Percentiles rank a stretch among this genome's conserved stretches.
Evolutionary conservation across 768 basidiomycete genomes (phyloP).

Genomic region (Hypsizygus marmoreus): DNA sequence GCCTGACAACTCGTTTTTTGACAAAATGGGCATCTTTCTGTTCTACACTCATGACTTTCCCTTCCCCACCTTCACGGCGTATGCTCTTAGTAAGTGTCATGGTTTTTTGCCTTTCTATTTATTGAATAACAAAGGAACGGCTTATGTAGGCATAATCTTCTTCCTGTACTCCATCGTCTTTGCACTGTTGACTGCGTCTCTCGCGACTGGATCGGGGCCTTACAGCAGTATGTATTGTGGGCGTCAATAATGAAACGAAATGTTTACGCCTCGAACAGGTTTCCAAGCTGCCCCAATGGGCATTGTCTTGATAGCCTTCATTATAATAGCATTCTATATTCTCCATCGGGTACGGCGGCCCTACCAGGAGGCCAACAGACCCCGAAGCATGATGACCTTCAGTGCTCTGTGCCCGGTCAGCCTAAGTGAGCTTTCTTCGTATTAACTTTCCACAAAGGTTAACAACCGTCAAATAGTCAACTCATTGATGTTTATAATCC

Average conservation of each 20-base stretch:
- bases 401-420: conserved; percentile 6
- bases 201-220: conserved; percentile 10
- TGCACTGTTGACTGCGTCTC: conserved; percentile 12
- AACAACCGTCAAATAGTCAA: conserved; percentile 11
- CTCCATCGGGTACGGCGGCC: conserved; percentile 18
- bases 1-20: not conserved
- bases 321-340: conserved; percentile 15
- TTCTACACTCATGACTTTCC: conserved; percentile 12
- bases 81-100: conserved; percentile 9
- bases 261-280: conserved; percentile 2
- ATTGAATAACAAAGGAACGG: too few species aligned
- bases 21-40: conserved; percentile 6
- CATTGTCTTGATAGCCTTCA: conserved; percentile 17
- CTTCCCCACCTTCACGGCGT: conserved; percentile 12
- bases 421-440: conserved; percentile 10
- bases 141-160: conserved; percentile 9
- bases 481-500: conserved; percentile 24
- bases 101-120: not conserved
- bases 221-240: conserved; percentile 10
- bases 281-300: conserved; percentile 16
- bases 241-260: not conserved
- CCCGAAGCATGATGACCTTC: conserved; percentile 15
- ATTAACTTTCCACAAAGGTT: not conserved
- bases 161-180: conserved; percentile 9
- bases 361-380: conserved; percentile 9